Evolutionary conservation across 2,329 filamentous ascomycete species (phyloP), one percentile per base, ranked within the genome.

Genomic region (Aspergillus neotritici): DNA sequence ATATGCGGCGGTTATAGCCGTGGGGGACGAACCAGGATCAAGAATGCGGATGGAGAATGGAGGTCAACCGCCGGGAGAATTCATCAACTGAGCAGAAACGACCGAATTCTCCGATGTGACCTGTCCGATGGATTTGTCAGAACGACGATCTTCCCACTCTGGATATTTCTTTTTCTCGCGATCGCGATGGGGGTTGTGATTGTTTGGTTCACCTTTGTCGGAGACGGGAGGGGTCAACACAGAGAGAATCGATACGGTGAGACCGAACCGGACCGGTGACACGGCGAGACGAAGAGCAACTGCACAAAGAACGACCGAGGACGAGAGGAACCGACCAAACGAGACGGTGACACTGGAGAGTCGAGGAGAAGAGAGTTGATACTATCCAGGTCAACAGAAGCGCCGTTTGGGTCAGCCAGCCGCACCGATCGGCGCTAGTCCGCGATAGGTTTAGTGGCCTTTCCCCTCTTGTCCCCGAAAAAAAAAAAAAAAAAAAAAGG

Each of bases 401-500:
- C 44, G 40, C 50, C 50, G 49, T 51, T 50, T 49, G 43, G 44
- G 34, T 34, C 16, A 37, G 42, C 41, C 40, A 42, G 50, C 43
- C 37, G 43, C 31, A 47, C 42, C 41, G 60, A 63, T 63, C 52
- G 54, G 37, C 60, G 46, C 61, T 64, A 65, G 30, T 30, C 58
- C 54, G n/a, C 55, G 54, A 63, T 64, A 58, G 62, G 60, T 4
- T 54, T 63, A 63, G 55, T 48, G 53, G 34, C 21, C 9, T 40
- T 51, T 46, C 51, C 47, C 42, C 49, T 38, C 51, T 47, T 54
- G 49, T 52, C 48, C 53, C 48, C 50, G 37, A 48, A 51, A 51
- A 50, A 58, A 54, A 57, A 47, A 56, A 59, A 56, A 61, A 61
- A 56, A 58, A 61, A 61, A 62, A 63, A 63, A 52, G 34, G 10